Base-by-base conservation (phyloP, 2,329 filamentous ascomycete genomes). In the Exutisphaerella laricina region DNA sequence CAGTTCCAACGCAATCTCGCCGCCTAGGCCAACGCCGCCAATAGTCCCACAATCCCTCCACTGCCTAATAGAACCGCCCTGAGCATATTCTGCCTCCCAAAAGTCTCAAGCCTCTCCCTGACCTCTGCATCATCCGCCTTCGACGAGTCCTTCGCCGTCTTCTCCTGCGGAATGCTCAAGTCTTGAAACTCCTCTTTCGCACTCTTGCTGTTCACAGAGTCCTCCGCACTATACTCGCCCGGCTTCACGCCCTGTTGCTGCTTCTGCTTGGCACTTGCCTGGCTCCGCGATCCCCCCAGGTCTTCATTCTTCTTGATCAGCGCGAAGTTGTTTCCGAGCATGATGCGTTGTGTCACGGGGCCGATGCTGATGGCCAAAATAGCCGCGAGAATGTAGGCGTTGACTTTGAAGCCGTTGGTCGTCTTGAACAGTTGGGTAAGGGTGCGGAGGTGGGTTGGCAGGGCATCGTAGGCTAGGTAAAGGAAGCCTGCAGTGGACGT, bases 51-150 rank as follows among this genome's bases (percentile, higher is more conserved):
- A 25, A 59, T 26, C 17, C 58, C 58, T 26, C 57, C 56, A 25
- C 40, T 42, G 10, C 43, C 56, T n/a, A 58, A 43, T 32, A 59
- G 39, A 10, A 49, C 37, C 5, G 53, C 56, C 16, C 58, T 42
- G 4, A 53, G 37, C 14, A 46, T 14, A 48, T 60, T 60, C 37
- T 58, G 45, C 41, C 36, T 44, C 4, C 45, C 52, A 37, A 56
- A 66, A 20, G 53, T 53, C 4, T 41, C 60, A 43, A 67, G 59
- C 26, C 62, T 59, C 13, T 58, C 58, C 56, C 66, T 62, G 56
- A 67, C 67, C 12, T 59, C 52, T 38, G 58, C 51, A 34, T 66
- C 58, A 8, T 66, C 66, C 38, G 67, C 65, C 43, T 66, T 50
- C 1, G 60, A 55, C 5, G 61, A 62, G n/a, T 60, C 60, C 37